Conservation (phyloP, 1,284 basidiomycete genomes). For the Cutaneotrichosporon curvatum region DNA sequence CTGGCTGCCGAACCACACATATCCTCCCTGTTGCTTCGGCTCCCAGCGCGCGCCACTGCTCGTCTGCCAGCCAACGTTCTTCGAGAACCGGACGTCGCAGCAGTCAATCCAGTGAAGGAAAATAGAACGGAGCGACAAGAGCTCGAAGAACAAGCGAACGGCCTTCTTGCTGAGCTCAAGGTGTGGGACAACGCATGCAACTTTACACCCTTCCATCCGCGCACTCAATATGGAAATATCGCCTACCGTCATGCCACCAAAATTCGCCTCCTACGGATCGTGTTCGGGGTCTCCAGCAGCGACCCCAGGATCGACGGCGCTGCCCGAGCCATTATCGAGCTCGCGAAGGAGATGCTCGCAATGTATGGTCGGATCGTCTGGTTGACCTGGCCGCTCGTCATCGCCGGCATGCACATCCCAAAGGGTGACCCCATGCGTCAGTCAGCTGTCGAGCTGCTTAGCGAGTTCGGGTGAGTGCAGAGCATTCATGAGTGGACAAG, state of each 20-base stretch:
- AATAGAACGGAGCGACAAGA: constrained; percentile 15
- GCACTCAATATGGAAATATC: constrained; percentile 40
- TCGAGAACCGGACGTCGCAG: constrained; percentile 1
- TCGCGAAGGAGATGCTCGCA: constrained; percentile 36
- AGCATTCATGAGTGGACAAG: not conserved
- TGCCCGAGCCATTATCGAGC: constrained; percentile 34
- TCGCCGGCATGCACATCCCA: constrained; percentile 38
- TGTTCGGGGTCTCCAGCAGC: constrained; percentile 29
- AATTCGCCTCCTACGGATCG: constrained; percentile 33
- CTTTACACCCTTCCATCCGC: constrained; percentile 36
- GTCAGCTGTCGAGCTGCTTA: constrained; percentile 31
- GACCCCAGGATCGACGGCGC: constrained; percentile 33
- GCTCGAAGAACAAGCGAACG: constrained; percentile 27
- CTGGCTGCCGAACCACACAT: constrained; percentile 11
- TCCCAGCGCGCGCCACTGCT: constrained; percentile 15
- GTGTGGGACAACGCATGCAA: constrained; percentile 39
- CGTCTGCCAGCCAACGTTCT: constrained; percentile 12
- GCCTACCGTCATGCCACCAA: constrained; percentile 38
- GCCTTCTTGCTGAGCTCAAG: constrained; percentile 32
- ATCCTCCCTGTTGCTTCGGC: constrained; percentile 12
- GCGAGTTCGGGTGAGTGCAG: constrained; percentile 34
- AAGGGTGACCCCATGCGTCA: constrained; percentile 28
- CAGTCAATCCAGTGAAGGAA: constrained; percentile 1
- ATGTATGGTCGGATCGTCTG: constrained; percentile 36
- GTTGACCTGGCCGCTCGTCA: constrained; percentile 42